Conservation (phyloP, 768 basidiomycete species). For the Lyophyllum decastes region DNA sequence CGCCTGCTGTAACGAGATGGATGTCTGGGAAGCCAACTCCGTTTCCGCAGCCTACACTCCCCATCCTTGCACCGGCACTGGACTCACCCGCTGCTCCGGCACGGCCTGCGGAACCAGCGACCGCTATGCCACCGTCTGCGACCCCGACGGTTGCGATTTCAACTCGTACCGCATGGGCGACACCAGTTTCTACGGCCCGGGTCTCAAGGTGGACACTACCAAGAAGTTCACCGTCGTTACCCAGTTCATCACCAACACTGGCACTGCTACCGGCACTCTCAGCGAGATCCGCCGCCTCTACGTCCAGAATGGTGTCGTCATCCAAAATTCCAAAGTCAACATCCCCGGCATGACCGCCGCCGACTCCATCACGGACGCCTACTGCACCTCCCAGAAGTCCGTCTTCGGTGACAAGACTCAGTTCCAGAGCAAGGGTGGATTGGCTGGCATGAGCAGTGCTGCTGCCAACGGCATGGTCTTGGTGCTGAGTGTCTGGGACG, state of each 20-base stretch:
- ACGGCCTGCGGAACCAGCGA: slow-evolving; percentile 37
- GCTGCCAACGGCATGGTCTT: slow-evolving; percentile 47
- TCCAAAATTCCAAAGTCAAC: slow-evolving; percentile 49
- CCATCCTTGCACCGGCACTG: slow-evolving; percentile 45
- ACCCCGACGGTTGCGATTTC: slow-evolving; percentile 62
- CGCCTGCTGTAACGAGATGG: slow-evolving; percentile 62
- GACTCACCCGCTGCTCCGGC: slow-evolving; percentile 44
- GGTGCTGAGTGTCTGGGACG: slow-evolving; percentile 49
- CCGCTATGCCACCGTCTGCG: slow-evolving; percentile 48
- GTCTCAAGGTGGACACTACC: slow-evolving; percentile 50
- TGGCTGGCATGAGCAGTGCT: slow-evolving; percentile 34
- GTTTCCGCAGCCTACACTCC: slow-evolving; percentile 54
- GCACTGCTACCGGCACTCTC: slow-evolving; percentile 47
- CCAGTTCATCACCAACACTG: slow-evolving; percentile 24
- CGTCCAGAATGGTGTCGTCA: slow-evolving; percentile 53
- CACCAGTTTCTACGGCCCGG: slow-evolving; percentile 41
- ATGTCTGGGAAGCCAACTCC: slow-evolving; percentile 61
- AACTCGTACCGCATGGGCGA: slow-evolving; percentile 54
- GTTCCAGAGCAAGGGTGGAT: slow-evolving; percentile 45
- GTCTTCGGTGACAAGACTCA: slow-evolving; percentile 47
- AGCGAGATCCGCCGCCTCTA: slow-evolving; percentile 56
- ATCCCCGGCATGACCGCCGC: slow-evolving; percentile 32
- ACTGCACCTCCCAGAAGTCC: slow-evolving; percentile 49
- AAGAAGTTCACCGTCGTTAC: slow-evolving; percentile 48
- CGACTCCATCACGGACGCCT: slow-evolving; percentile 45